Conservation (phyloP, 2,329 filamentous ascomycete species). For the Fusarium scirpi region DNA sequence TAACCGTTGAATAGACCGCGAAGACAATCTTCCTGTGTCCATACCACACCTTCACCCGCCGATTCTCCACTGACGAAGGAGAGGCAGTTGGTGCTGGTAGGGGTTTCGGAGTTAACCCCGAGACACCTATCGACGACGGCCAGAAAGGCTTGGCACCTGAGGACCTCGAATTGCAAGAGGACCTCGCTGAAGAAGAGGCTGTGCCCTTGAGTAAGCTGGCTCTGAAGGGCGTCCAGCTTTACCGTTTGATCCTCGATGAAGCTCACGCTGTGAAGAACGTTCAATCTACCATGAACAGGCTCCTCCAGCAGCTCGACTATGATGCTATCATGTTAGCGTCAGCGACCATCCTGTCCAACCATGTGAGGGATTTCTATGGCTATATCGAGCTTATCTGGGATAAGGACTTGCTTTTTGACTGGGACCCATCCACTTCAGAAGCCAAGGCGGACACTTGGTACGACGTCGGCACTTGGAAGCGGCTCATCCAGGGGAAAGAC, state of each 20-base stretch:
- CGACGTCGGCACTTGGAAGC: not conserved
- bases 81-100: not conserved
- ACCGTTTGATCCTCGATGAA: not conserved
- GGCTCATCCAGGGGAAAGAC: not conserved
- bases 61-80: not conserved
- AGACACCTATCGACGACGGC: not conserved
- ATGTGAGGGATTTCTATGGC: not conserved
- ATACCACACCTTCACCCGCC: not conserved
- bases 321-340: not conserved
- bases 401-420: not conserved
- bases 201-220: not conserved
- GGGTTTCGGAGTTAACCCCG: not conserved
- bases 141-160: not conserved
- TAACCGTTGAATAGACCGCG: not conserved
- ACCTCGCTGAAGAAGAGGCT: not conserved
- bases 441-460: not conserved
- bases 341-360: not conserved
- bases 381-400: not conserved
- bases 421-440: not conserved
- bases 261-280: not conserved
- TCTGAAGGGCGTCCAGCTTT: not conserved
- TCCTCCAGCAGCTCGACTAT: not conserved
- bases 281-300: not conserved
- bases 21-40: not conserved
- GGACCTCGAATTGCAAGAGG: not conserved